Percentiles rank a stretch among this genome's conserved stretches.
These are phyloP conservation scores for Plasmopara viticola DNA, from an alignment of 352 stramenopile species.

Conservation along the genomic window DNA sequence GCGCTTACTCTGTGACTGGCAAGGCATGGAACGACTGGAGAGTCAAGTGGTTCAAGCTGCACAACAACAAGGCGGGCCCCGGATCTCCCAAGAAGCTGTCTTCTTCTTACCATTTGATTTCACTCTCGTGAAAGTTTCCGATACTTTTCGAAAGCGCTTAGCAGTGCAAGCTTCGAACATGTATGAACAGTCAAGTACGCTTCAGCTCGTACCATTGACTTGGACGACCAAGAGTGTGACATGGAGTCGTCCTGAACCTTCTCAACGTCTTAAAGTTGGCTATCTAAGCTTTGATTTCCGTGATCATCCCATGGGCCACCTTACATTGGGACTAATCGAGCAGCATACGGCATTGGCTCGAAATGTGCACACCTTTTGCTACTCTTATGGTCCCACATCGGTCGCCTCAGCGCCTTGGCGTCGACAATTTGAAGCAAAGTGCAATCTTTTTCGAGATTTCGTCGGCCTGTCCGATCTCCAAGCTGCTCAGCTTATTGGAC, in stretches of 20 bases:
- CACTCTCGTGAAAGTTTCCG: slow-evolving; percentile 49
- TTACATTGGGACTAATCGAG: slow-evolving; percentile 82
- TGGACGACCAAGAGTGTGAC: slow-evolving; percentile 10
- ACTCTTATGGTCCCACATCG: slow-evolving; percentile 75
- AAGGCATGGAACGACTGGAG: slow-evolving; percentile 40
- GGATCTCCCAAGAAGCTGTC: slow-evolving; percentile 1
- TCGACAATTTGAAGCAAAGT: slow-evolving; percentile 39
- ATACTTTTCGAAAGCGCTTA: slow-evolving; percentile 41
- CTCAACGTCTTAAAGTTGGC: slow-evolving; percentile 54
- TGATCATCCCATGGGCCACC: slow-evolving; percentile 90
- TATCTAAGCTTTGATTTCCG: slow-evolving; percentile 89
- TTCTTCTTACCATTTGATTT: slow-evolving; percentile 67
- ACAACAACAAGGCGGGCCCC: slow-evolving; percentile 12
- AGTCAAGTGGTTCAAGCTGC: slow-evolving; percentile 31
- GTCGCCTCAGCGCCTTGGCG: slow-evolving; percentile 60
- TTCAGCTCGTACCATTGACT: slow-evolving; percentile 25
- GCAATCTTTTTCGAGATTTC: slow-evolving; percentile 65
- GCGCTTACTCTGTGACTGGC: slow-evolving; percentile 60
- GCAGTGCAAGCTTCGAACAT: slow-evolving; percentile 22
- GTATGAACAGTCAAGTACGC: slow-evolving; percentile 33
- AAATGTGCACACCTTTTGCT: slow-evolving; percentile 48
- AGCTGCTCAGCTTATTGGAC: slow-evolving; percentile 42
- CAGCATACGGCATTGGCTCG: slow-evolving; percentile 42
- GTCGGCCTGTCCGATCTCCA: slow-evolving; percentile 37
- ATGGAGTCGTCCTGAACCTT: slow-evolving; percentile 17